Evolutionary conservation across 2,329 filamentous ascomycete genomes (phyloP).

Genomic region (Cordyceps cicadae): DNA sequence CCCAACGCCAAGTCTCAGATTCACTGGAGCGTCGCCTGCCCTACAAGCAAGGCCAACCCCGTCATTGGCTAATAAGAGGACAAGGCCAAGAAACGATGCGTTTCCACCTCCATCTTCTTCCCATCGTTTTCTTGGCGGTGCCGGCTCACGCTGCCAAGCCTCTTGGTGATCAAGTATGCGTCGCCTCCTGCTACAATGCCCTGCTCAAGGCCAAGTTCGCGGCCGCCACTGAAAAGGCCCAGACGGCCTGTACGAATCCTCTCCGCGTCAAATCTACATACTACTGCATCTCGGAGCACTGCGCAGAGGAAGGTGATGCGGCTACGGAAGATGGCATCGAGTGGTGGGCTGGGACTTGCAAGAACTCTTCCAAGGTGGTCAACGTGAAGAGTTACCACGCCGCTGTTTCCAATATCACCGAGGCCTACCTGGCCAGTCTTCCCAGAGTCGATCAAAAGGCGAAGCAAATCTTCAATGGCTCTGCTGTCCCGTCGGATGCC

Average conservation of each 20-base stretch:
- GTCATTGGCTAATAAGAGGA: not conserved
- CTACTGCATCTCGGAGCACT: conserved; percentile 14
- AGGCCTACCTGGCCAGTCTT: conserved; percentile 12
- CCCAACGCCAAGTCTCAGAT: not conserved
- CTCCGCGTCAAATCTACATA: conserved; percentile 16
- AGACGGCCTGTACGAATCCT: conserved; percentile 15
- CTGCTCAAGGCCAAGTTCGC: conserved; percentile 14
- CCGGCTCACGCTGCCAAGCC: conserved; percentile 14
- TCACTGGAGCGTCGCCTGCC: not conserved
- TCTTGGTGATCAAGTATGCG: conserved; percentile 15
- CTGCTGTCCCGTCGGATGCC: conserved; percentile 9
- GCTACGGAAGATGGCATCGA: conserved; percentile 12
- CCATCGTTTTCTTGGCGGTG: not conserved
- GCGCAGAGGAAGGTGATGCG: conserved; percentile 4
- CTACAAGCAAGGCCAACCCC: not conserved
- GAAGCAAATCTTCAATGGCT: conserved; percentile 10
- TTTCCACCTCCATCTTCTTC: conserved; percentile 3
- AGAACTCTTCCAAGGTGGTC: conserved; percentile 15
- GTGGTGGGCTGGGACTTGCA: conserved; percentile 16
- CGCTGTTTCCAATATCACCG: conserved; percentile 12
- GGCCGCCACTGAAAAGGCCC: conserved; percentile 10
- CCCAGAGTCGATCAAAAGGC: conserved; percentile 12
- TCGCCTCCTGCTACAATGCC: conserved; percentile 17
- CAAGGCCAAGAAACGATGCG: not conserved
- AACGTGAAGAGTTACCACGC: conserved; percentile 10